These are phyloP conservation scores for Volvariella volvacea DNA, from an alignment of 1,284 basidiomycete genomes.

Conservation along the genomic window DNA sequence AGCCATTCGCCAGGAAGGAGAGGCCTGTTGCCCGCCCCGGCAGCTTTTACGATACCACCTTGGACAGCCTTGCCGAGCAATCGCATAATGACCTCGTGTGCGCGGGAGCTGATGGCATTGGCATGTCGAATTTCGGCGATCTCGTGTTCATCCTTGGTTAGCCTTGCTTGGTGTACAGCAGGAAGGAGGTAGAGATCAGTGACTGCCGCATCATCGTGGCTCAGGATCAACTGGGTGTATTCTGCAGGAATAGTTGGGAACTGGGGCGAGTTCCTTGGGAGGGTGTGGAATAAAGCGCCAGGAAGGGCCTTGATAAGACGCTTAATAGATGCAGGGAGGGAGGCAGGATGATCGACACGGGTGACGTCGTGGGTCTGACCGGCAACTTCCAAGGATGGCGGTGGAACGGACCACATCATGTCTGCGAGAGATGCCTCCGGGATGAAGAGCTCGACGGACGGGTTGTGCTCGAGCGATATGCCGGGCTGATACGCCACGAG, in stretches of 20 bases:
- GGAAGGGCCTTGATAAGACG: constrained; percentile 51
- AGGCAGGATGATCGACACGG: constrained; percentile 40
- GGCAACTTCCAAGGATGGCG: constrained; percentile 62
- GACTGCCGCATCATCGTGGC: constrained; percentile 27
- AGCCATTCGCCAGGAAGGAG: constrained; percentile 73
- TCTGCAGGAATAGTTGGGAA: constrained; percentile 46
- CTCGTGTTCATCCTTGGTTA: constrained; percentile 73
- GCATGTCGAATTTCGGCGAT: constrained; percentile 71
- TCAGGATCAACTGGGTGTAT: constrained; percentile 31
- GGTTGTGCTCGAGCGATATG: constrained; percentile 36
- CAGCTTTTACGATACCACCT: constrained; percentile 37
- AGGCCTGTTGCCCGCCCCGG: constrained; percentile 44
- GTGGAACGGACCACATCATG: constrained; percentile 84
- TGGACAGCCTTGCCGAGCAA: constrained; percentile 73
- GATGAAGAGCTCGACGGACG: constrained; percentile 64
- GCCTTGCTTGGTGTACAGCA: constrained; percentile 71
- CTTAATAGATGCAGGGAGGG: constrained; percentile 45
- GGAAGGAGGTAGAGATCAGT: constrained; percentile 58
- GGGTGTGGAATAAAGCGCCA: constrained; percentile 52
- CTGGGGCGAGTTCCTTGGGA: constrained; percentile 49
- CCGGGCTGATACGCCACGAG: constrained; percentile 53
- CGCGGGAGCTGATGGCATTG: constrained; percentile 78
- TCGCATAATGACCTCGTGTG: constrained; percentile 89
- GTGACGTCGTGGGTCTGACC: constrained; percentile 51
- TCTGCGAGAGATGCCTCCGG: constrained; percentile 67